These are phyloP conservation scores for Diplotaxis tenuifolia DNA, from an alignment of 345 rosid genomes.

Conservation along the genomic window DNA sequence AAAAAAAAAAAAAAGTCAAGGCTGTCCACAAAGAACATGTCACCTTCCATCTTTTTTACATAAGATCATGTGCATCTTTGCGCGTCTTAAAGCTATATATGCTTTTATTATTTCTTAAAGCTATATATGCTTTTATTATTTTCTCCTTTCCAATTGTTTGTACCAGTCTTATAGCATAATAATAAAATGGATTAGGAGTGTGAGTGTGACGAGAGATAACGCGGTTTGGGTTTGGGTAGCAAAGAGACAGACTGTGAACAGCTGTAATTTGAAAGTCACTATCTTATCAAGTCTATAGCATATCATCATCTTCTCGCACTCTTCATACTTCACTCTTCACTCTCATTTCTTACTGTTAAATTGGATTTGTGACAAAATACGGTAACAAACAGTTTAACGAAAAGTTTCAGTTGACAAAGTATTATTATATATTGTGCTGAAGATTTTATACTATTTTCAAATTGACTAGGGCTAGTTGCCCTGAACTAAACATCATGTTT, in stretches of 20 bases:
- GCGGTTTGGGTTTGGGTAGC: conserved; percentile 30
- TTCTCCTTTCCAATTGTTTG: not conserved
- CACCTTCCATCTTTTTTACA: conserved; percentile 15
- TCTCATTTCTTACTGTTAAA: not conserved
- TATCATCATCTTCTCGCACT: conserved; percentile 26
- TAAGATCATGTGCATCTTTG: conserved; percentile 39
- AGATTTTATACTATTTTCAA: too few species aligned
- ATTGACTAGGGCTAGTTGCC: too few species aligned
- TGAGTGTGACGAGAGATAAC: conserved; percentile 34
- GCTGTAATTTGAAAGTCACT: conserved; percentile 33
- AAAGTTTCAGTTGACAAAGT: too few species aligned
- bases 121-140: not conserved
- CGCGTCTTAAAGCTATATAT: conserved; percentile 25
- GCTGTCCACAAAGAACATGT: conserved; percentile 37
- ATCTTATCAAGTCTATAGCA: conserved; percentile 9
- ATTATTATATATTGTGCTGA: too few species aligned
- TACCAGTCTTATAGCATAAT: conserved; percentile 5
- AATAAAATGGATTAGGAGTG: not conserved
- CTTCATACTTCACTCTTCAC: conserved; percentile 28
- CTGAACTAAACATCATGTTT: too few species aligned
- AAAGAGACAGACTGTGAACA: conserved; percentile 33
- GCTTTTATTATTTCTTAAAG: not conserved
- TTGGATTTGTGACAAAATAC: not conserved
- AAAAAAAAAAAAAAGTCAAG: too few species aligned
- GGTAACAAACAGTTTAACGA: too few species aligned